phyloP scores from a whole-genome alignment of 441 rosid genomes.

The Jatropha podagrica region DNA sequence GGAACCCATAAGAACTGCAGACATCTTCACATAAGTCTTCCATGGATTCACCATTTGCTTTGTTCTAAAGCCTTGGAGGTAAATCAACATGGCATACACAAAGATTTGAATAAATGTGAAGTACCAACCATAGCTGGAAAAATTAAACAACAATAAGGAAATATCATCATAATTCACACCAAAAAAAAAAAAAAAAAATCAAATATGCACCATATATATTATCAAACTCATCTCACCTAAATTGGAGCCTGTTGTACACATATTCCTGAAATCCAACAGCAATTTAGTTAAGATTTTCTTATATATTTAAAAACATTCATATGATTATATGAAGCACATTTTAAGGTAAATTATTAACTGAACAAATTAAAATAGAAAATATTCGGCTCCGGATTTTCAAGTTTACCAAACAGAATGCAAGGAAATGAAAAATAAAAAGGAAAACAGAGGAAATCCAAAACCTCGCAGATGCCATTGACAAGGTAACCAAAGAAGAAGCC shows the following conservation, averaged over 20 bases:
- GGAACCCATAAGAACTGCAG: constrained; percentile 93
- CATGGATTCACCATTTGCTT: constrained; percentile 86
- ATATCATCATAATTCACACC: neutral
- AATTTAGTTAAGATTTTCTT: neutral
- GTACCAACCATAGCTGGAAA: constrained; percentile 87
- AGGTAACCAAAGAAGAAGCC: constrained; percentile 38
- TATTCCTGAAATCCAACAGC: constrained; percentile 58
- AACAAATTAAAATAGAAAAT: too few species aligned
- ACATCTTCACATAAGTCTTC: constrained; percentile 88
- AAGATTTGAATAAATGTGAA: constrained; percentile 89
- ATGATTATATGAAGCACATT: neutral
- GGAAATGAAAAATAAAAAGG: neutral
- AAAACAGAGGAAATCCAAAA: constrained; percentile 12
- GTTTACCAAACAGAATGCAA: constrained; percentile 26
- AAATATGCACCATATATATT: too few species aligned
- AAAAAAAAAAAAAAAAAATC: too few species aligned
- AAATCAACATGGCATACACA: constrained; percentile 66
- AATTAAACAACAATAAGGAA: constrained; percentile 3
- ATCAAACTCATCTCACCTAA: constrained; percentile 49
- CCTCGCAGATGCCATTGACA: constrained; percentile 39
- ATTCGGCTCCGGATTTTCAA: too few species aligned
- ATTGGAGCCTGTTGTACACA: constrained; percentile 83
- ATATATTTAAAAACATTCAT: neutral
- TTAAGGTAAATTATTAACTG: too few species aligned
- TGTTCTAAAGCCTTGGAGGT: constrained; percentile 81